Base-by-base conservation (phyloP, 2,329 filamentous ascomycete species). In the Clonostachys solani region DNA sequence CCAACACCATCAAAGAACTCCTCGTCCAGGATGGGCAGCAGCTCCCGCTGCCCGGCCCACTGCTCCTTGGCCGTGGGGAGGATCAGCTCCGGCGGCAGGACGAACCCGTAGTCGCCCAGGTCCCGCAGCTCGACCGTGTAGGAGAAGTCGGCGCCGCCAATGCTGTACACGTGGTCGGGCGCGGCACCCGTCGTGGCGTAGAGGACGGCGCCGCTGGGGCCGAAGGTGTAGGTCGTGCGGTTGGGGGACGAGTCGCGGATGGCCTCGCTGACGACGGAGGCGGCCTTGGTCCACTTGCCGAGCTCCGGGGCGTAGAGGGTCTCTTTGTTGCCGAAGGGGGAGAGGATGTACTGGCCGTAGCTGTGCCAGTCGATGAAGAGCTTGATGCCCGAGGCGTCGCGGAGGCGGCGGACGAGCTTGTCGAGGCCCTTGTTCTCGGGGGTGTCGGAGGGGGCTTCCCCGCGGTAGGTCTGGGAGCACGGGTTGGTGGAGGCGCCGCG, bases 321-420 rank as follows among this genome's bases (percentile, higher is more conserved):
- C 57, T 69, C 71, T 19, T 66, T 70, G 59, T 75, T 74, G 2
- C 73, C 73, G 47, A 69, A 75, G 0, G 73, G 71, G 0, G 58
- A 64, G 5, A 73, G 60, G 18, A 74, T 66, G 38, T 69, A 67
- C 51, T 74, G 69, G 6, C 66, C 65, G 57, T 74, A 77, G 7
- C 65, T 61, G 55, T 77, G 73, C 54, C 71, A 73, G 50, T 77
- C 73, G 54, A 77, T 68, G 62, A 70, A 77, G 8, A 74, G 59
- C 44, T 68, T 64, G 47, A 77, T 64, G 0, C 71, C 69, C 0
- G 65, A 45, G 0, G 49, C 52, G 19, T 62, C 55, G 12, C 63
- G 63, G 1, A 68, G 55, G 18, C 59, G 46, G 4, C 62, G 60
- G 18, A 63, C 53, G 1, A 61, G 47, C n/a, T 55, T 54, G 36